Base-by-base conservation (phyloP, 2,329 filamentous ascomycete species). In the Alternaria dauci region DNA sequence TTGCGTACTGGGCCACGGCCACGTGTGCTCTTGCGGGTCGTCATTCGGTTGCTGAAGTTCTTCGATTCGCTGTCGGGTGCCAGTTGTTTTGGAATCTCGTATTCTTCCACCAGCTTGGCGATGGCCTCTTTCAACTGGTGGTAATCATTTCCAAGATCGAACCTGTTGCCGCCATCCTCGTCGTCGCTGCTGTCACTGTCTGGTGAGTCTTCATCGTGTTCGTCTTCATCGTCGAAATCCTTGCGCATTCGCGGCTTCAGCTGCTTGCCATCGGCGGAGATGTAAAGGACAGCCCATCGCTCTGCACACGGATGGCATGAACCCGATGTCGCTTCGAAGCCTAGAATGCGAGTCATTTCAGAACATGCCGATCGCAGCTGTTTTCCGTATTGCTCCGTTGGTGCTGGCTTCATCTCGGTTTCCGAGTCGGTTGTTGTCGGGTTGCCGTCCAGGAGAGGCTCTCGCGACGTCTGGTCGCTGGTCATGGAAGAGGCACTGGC, bases 61-160 rank as follows among this genome's bases (percentile, higher is more conserved):
- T 88, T 87, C 14, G 84, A 85, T 42, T 84, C 82, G 30, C 83
- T 85, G 51, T 87, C 86, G 5, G 85, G 84, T 46, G 89, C 86
- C 11, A 89, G 78, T 42, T 85, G 87, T 54, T 90, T 88, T 0
- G 91, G 89, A 43, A 93, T 91, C 71, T 95, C 92, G 62, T 91
- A 94, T 65, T 96, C 92, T 71, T 93, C 87, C 1, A 95, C 90
- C 5, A 96, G 83, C 74, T 91, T 93, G 60, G 93, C 80, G 54
- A 96, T 91, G 0, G 92, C 91, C 61, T 93, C 89, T 59, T 94
- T 89, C 4, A 96, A 80, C 65, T 92, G 90, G 72, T 93, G 91
- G 67, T 94, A 93, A 71, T 93, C 91, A 69, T 91, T 91, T 75
- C 91, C 89, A 4, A 93, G 81, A 53, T 91, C 91, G 0, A 83